phyloP scores from a whole-genome alignment of 1,139 yeast genomes.

The Chernovozyma aurita region DNA sequence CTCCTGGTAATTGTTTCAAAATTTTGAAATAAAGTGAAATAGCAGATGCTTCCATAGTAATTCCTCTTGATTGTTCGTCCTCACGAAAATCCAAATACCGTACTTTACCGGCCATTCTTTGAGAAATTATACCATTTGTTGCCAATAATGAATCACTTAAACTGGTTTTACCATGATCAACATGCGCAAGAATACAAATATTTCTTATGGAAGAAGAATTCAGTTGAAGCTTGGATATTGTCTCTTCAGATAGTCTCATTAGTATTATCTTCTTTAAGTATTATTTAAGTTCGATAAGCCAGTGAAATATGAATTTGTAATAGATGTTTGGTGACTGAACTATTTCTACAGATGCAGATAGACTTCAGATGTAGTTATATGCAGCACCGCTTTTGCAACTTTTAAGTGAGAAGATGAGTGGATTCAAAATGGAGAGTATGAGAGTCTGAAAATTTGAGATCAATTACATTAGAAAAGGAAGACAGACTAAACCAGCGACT shows the following conservation, averaged over 20 bases:
- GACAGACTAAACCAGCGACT: too few relatives aligned
- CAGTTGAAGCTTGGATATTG: conserved; percentile 61
- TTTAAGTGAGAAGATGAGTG: too few relatives aligned
- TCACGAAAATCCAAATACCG: conserved; percentile 90
- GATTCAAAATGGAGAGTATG: too few relatives aligned
- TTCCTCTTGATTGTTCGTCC: conserved; percentile 94
- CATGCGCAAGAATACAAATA: conserved; percentile 95
- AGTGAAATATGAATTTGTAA: background rate
- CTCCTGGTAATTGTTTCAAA: conserved; percentile 33
- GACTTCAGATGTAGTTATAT: too few relatives aligned
- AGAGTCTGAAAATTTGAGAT: too few relatives aligned
- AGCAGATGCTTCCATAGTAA: conserved; percentile 96
- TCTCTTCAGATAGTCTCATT: conserved; percentile 60
- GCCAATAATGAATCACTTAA: conserved; percentile 89
- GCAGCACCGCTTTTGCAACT: too few relatives aligned
- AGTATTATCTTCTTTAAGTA: too few relatives aligned
- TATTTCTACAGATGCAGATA: too few relatives aligned
- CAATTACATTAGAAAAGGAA: too few relatives aligned
- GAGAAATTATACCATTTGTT: conserved; percentile 94
- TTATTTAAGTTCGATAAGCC: background rate
- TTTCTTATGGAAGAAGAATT: conserved; percentile 72
- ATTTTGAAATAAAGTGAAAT: conserved; percentile 80
- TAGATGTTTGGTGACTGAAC: too few relatives aligned
- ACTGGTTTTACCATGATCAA: conserved; percentile 97
- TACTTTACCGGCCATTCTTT: conserved; percentile 90